Base-by-base conservation (phyloP, 2,329 filamentous ascomycete species). In the Pleomassaria siparia region DNA sequence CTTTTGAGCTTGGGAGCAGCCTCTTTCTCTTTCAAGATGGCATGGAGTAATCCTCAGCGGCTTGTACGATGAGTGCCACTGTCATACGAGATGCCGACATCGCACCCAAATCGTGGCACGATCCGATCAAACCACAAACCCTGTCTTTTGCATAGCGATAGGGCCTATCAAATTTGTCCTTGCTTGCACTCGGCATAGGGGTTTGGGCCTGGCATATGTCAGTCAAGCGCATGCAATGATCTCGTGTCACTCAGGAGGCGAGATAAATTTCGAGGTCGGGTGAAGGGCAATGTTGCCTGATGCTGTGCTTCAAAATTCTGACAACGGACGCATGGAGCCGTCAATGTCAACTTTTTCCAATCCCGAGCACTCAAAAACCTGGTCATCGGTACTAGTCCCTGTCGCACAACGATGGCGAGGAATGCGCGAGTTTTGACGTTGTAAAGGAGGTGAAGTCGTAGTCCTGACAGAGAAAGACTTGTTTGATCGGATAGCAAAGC, bases 1-100 rank as follows among this genome's bases (percentile, higher is more conserved):
- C n/a, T n/a, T n/a, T n/a, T n/a, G n/a, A n/a, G n/a, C n/a, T n/a
- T n/a, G n/a, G n/a, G n/a, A n/a, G n/a, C n/a, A n/a, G n/a, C n/a
- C n/a, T n/a, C n/a, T n/a, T n/a, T n/a, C 25, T 8, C 25, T 7
- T 7, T 8, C n/a, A n/a, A n/a, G n/a, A n/a, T n/a, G n/a, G 25
- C 25, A 28, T 28, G 25, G 25, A 28, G 25, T 28, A 28, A 12
- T 28, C 7, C 7, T 7, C 12, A 28, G 25, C 25, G n/a, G n/a
- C n/a, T n/a, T n/a, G n/a, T n/a, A n/a, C n/a, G n/a, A n/a, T n/a
- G n/a, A 32, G 29, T 32, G 29, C 29, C 29, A 32, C 29, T 32
- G 43, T 45, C 15, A n/a, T 24, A 45, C 43, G 18, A 15, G 24
- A 29, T 51, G 51, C 51, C 55, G 57, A 58, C 47, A 47, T 54